Conservation (phyloP, 2,329 filamentous ascomycete species). For the Clarireedia homoeocarpa region DNA sequence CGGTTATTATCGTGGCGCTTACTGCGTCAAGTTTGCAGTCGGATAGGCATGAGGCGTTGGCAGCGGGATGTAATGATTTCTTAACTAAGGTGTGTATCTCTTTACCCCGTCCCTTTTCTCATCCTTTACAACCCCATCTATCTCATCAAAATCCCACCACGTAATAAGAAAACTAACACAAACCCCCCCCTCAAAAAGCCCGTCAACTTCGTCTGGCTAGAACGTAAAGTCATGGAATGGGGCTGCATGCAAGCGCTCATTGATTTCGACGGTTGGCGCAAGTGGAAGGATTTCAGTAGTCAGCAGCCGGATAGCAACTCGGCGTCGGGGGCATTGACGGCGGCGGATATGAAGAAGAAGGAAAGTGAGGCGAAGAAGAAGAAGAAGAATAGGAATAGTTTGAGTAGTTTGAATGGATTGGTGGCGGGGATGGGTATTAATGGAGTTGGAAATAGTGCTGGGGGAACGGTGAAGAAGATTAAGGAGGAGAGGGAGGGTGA, state of each 20-base stretch:
- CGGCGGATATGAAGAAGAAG: background rate
- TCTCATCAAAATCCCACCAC: background rate
- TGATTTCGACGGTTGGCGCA: slow-evolving; percentile 95
- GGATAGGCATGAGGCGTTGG: slow-evolving; percentile 88
- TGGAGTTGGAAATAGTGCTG: too few species aligned
- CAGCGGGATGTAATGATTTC: slow-evolving; percentile 96
- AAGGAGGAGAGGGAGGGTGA: too few species aligned
- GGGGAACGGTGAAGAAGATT: too few species aligned
- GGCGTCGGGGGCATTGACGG: background rate
- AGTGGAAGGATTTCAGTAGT: slow-evolving; percentile 78
- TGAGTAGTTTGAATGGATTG: too few species aligned
- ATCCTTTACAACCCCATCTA: background rate
- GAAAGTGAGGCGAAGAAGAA: background rate
- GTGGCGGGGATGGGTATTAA: too few species aligned
- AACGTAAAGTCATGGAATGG: slow-evolving; percentile 98
- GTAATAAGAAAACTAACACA: slow-evolving; percentile 4
- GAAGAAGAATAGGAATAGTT: background rate
- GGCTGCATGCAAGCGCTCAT: slow-evolving; percentile 99
- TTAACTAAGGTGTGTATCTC: slow-evolving; percentile 71
- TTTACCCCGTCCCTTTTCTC: background rate
- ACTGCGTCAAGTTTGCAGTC: slow-evolving; percentile 92
- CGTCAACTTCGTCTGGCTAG: slow-evolving; percentile 94
- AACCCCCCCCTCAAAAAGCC: slow-evolving; percentile 47
- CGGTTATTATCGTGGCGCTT: slow-evolving; percentile 94
- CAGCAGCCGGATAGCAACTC: background rate